phyloP scores from a whole-genome alignment of 192 early-diverging fungal species.

The Coemansia sp. region DNA sequence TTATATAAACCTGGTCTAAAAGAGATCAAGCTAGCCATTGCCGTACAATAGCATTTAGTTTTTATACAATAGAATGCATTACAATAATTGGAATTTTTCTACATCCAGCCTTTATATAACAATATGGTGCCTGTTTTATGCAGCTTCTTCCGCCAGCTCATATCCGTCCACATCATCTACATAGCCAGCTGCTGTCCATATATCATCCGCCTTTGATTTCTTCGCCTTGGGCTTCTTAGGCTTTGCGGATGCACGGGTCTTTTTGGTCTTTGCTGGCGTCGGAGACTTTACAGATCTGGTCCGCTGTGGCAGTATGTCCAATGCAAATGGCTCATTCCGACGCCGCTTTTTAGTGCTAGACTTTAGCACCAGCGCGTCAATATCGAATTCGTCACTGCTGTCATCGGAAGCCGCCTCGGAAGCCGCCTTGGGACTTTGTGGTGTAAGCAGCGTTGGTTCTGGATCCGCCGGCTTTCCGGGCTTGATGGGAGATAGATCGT shows the following conservation, averaged over 20 bases:
- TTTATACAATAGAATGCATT: not conserved
- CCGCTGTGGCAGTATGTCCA: too few species aligned
- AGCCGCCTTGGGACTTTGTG: not conserved
- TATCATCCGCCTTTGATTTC: not conserved
- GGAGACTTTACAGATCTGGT: too few species aligned
- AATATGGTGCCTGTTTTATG: not conserved
- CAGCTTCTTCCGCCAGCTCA: conserved; percentile 29
- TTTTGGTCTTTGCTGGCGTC: too few species aligned
- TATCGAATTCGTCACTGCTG: conserved; percentile 16
- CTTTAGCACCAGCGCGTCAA: conserved; percentile 2
- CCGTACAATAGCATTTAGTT: not conserved
- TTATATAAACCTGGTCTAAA: not conserved
- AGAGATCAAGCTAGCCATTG: not conserved
- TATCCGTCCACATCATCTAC: conserved; percentile 37
- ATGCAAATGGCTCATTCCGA: too few species aligned
- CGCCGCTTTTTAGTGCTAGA: not conserved
- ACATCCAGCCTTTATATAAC: not conserved
- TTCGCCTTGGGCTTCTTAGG: not conserved
- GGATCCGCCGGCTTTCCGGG: not conserved
- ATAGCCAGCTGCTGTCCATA: conserved; percentile 5
- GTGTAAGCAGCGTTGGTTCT: not conserved
- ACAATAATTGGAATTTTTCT: conserved; percentile 1
- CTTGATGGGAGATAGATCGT: conserved; percentile 42
- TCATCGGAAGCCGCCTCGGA: conserved; percentile 1
- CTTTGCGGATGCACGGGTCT: too few species aligned